Evolutionary conservation across 345 rosid species (phyloP).

Genomic region (Durio zibethinus): DNA sequence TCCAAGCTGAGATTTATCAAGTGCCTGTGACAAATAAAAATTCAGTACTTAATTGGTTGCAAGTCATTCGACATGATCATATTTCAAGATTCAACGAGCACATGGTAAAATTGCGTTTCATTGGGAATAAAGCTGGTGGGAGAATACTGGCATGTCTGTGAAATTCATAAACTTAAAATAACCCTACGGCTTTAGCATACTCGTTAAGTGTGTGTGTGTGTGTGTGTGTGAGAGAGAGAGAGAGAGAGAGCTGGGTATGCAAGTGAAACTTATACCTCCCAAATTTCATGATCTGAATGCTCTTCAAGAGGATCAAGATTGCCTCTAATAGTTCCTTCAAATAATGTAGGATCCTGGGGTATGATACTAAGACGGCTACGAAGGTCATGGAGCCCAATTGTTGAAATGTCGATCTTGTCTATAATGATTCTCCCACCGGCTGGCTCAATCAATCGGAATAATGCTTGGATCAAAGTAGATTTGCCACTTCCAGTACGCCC

Average conservation of each 20-base stretch:
- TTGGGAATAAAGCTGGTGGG: neutral
- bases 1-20: conserved; percentile 94
- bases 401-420: conserved; percentile 89
- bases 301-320: conserved; percentile 99
- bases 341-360: conserved; percentile 97
- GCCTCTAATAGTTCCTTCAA: conserved; percentile 90
- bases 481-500: conserved; percentile 99
- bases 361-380: conserved; percentile 92
- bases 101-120: neutral
- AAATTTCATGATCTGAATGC: conserved; percentile 78
- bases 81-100: conserved; percentile 9
- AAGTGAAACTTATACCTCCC: conserved; percentile 60
- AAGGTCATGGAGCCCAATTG: conserved; percentile 93
- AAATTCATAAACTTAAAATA: neutral
- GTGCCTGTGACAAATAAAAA: conserved; percentile 54
- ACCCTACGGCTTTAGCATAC: neutral
- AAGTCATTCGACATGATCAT: neutral
- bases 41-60: neutral
- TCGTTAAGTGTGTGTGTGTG: neutral
- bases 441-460: conserved; percentile 94
- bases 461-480: conserved; percentile 95
- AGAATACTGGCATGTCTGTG: neutral
- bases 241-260: neutral
- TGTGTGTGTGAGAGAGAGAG: too few species aligned
- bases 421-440: conserved; percentile 69